Percentiles rank a stretch among this genome's conserved stretches.
phyloP scores from a whole-genome alignment of 2,329 filamentous ascomycete genomes.

The Albophoma yamanashiensis region DNA sequence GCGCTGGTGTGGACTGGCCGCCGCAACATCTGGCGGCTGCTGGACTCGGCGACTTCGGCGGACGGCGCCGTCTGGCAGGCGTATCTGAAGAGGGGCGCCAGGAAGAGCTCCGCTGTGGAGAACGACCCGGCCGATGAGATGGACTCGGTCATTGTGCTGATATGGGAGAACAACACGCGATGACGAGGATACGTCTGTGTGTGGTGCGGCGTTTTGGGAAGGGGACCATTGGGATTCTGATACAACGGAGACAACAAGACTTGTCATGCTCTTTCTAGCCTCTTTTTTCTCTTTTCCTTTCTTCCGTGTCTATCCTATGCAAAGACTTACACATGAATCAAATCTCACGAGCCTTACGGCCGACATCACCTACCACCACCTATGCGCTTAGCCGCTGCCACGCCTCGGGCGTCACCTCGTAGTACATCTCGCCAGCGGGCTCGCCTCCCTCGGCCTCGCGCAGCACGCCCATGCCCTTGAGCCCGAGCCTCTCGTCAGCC shows the following conservation, averaged over 20 bases:
- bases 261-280: not conserved
- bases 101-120: conserved; percentile 6
- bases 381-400: conserved; percentile 3
- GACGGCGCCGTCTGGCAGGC: conserved; percentile 34
- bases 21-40: conserved; percentile 27
- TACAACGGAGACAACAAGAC: not conserved
- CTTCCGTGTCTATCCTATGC: not conserved
- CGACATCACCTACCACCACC: not conserved
- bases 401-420: conserved; percentile 10
- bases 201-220: not conserved
- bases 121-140: conserved; percentile 14
- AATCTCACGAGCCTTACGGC: not conserved
- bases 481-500: conserved; percentile 12
- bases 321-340: not conserved
- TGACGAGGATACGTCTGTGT: not conserved
- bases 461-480: conserved; percentile 8
- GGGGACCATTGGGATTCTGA: not conserved
- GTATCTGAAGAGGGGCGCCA: conserved; percentile 25
- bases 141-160: conserved; percentile 29
- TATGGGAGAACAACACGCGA: conserved; percentile 21
- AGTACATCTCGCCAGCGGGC: conserved; percentile 12
- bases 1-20: conserved; percentile 23
- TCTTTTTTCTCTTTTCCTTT: not conserved
- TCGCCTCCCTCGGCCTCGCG: conserved; percentile 7
- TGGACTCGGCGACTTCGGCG: conserved; percentile 24